Base-by-base conservation (phyloP, 2,329 filamentous ascomycete species). In the Pseudocercospora crystallina region DNA sequence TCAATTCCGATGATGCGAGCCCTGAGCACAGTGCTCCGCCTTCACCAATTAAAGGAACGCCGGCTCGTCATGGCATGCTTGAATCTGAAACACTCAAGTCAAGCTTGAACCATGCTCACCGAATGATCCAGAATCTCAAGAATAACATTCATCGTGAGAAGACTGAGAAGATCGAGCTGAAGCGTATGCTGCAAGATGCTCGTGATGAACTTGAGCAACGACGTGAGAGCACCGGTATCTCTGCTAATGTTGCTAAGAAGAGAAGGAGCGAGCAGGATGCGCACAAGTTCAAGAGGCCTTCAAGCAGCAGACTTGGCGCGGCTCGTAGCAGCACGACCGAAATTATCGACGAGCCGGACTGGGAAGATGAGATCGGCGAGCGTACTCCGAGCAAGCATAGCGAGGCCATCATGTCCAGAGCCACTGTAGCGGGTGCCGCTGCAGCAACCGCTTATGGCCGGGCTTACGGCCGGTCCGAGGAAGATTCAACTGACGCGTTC, bases 111-210 rank as follows among this genome's bases (percentile, higher is more conserved):
- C 94, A 99, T 69, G 92, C 94, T 34, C 94, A 97, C 69, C 84
- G 92, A 51, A 96, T 95, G 73, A 96, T 99, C 52, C 92, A 97
- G 69, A 95, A 90, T 64, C 82, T 97, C 61, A 90, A 95, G 71
- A 90, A 87, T 69, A 95, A 91, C 64, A 88, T 97, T 40, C 92
- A 99, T 70, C 87, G 94, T 31, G 94, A 99, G 71, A 99, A 97
- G 83, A 96, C 92, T 0, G 94, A 99, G 71, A 99, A 96, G 77
- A 82, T 97, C 26, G 94, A 99, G 71, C 81, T 97, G 47, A 91
- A 90, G 72, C 87, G 92, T 53, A 89, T 99, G 81, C 82, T 97
- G 29, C 92, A 97, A 73, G 94, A 99, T 64, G 87, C 92, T 17
- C 85, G 91, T 32, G 94, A 99, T 67, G 94, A 99, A 65, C 75